Percentiles rank a stretch among this genome's conserved stretches.
phyloP scores from a whole-genome alignment of 352 stramenopile genomes.

The Phytophthora litchii region DNA sequence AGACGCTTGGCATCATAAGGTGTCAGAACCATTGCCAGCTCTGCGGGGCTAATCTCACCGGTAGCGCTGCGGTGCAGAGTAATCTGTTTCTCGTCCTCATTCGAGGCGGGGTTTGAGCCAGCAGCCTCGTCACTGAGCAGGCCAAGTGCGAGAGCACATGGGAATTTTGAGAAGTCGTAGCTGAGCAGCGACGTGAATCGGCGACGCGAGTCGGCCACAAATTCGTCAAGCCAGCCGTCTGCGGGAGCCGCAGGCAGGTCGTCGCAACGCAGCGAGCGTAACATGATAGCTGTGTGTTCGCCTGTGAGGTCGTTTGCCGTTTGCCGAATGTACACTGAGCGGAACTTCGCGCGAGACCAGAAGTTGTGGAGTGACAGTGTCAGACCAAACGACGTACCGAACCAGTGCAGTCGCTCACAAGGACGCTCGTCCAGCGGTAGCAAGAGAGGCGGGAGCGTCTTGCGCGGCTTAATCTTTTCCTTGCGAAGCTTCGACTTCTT shows the following conservation, averaged over 20 bases:
- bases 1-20: slow-evolving; percentile 98
- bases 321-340: slow-evolving; percentile 97
- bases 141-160: slow-evolving; percentile 90
- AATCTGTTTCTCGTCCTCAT: slow-evolving; percentile 26
- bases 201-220: slow-evolving; percentile 93
- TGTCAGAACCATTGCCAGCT: slow-evolving; percentile 95
- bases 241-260: slow-evolving; percentile 79
- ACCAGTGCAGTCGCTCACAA: slow-evolving; percentile 97
- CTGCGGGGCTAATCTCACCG: slow-evolving; percentile 79
- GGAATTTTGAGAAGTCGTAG: slow-evolving; percentile 93
- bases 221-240: slow-evolving; percentile 93
- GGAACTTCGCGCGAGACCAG: slow-evolving; percentile 95
- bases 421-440: slow-evolving; percentile 94
- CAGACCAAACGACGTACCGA: slow-evolving; percentile 98
- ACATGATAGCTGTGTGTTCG: slow-evolving; percentile 97
- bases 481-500: slow-evolving; percentile 59
- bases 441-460: slow-evolving; percentile 97
- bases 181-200: slow-evolving; percentile 95
- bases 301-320: slow-evolving; percentile 99
- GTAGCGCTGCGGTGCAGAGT: slow-evolving; percentile 65
- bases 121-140: slow-evolving; percentile 82
- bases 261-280: slow-evolving; percentile 74
- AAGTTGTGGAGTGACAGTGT: slow-evolving; percentile 97
- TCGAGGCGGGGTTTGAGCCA: slow-evolving; percentile 21
- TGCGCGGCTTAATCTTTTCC: slow-evolving; percentile 95